Evolutionary conservation across 1,139 yeast genomes (phyloP).

Genomic region (Kodamaea alishanica): DNA sequence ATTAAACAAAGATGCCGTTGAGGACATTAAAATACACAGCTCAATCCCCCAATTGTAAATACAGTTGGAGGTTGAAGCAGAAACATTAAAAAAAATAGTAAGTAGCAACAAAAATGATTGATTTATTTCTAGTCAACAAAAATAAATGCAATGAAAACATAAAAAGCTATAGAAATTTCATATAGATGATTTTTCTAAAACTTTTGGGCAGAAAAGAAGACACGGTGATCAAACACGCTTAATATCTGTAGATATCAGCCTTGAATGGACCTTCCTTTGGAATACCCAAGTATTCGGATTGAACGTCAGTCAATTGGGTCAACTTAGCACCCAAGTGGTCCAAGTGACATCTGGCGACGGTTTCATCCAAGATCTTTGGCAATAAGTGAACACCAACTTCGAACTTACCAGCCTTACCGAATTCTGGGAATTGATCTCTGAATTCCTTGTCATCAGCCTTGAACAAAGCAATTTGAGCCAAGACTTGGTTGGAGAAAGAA

Average conservation of each 20-base stretch:
- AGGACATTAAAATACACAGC: constrained; percentile 12
- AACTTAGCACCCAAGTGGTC: constrained; percentile 91
- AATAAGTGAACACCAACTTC: constrained; percentile 90
- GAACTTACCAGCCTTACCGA: constrained; percentile 90
- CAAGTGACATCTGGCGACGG: constrained; percentile 97
- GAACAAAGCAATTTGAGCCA: constrained; percentile 98
- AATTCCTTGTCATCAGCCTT: constrained; percentile 80
- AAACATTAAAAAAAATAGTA: constrained; percentile 1
- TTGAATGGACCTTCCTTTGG: constrained; percentile 96
- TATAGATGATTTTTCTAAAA: background rate
- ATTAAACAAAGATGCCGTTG: constrained; percentile 9
- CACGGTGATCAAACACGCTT: constrained; percentile 18
- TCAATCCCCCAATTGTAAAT: background rate
- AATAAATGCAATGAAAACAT: background rate
- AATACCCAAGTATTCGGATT: constrained; percentile 94
- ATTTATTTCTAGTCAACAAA: constrained; percentile 1
- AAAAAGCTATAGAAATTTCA: constrained; percentile 6
- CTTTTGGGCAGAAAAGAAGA: constrained; percentile 4
- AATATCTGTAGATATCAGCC: constrained; percentile 98
- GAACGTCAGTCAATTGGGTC: constrained; percentile 71
- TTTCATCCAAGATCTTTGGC: constrained; percentile 98
- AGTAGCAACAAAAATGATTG: background rate
- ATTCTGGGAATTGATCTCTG: constrained; percentile 83
- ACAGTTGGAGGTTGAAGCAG: background rate
- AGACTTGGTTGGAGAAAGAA: constrained; percentile 99